Conservation (phyloP, 2,329 filamentous ascomycete species). For the Helminthosporium solani region DNA sequence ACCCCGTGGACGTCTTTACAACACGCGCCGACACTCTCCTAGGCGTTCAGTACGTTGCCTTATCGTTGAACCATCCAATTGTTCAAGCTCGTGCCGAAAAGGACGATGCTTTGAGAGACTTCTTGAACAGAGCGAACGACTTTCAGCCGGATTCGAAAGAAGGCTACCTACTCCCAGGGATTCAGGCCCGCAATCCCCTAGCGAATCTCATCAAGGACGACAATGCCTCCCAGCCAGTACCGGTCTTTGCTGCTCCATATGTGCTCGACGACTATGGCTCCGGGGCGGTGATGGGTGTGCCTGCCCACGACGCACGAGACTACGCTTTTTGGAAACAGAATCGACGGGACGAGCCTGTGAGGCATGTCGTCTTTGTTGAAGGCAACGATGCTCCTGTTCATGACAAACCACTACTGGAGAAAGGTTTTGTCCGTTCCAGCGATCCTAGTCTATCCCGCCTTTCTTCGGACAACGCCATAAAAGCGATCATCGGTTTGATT, state of each 20-base stretch:
- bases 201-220: slow-evolving; percentile 52
- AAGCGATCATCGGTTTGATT: slow-evolving; percentile 57
- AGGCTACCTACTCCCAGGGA: slow-evolving; percentile 64
- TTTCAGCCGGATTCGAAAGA: slow-evolving; percentile 58
- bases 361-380: slow-evolving; percentile 52
- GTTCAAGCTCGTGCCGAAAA: slow-evolving; percentile 61
- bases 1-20: slow-evolving; percentile 72
- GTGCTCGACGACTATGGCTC: slow-evolving; percentile 83
- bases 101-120: slow-evolving; percentile 64
- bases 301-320: slow-evolving; percentile 78
- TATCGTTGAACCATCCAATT: slow-evolving; percentile 71
- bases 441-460: slow-evolving; percentile 67
- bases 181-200: slow-evolving; percentile 46
- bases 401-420: slow-evolving; percentile 58
- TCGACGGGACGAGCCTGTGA: slow-evolving; percentile 59
- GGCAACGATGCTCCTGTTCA: slow-evolving; percentile 26
- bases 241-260: slow-evolving; percentile 80
- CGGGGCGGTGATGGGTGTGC: slow-evolving; percentile 89
- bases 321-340: slow-evolving; percentile 78
- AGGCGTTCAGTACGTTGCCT: slow-evolving; percentile 79
- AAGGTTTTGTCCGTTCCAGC: slow-evolving; percentile 67
- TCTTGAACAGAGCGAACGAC: slow-evolving; percentile 59
- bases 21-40: slow-evolving; percentile 85
- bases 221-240: slow-evolving; percentile 57
- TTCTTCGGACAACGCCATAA: slow-evolving; percentile 62